Conservation (phyloP, 441 rosid genomes). For the Biscutella auriculata region DNA sequence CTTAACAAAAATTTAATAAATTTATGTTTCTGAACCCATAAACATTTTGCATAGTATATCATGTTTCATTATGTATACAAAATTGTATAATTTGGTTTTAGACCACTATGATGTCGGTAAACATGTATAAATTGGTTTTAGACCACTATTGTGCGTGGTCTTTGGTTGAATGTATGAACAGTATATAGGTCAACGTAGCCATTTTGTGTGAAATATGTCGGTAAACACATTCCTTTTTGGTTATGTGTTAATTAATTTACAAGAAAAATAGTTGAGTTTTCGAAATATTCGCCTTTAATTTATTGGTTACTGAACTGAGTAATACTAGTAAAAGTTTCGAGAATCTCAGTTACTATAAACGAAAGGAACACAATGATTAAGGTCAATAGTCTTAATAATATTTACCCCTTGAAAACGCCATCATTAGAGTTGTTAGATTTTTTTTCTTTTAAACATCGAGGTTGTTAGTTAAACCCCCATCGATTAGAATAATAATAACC, state of each 20-base stretch:
- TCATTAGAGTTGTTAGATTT: slow-evolving; percentile 19
- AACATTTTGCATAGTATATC: too few species aligned
- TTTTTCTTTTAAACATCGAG: slow-evolving; percentile 18
- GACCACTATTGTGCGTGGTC: too few species aligned
- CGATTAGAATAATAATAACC: background rate
- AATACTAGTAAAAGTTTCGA: background rate
- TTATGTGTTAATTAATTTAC: background rate
- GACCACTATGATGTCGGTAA: too few species aligned
- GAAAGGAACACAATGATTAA: slow-evolving; percentile 25
- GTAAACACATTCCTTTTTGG: background rate
- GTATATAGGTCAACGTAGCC: too few species aligned
- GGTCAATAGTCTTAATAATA: slow-evolving; percentile 18
- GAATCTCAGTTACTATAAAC: too few species aligned
- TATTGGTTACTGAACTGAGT: background rate
- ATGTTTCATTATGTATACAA: too few species aligned
- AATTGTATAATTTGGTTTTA: too few species aligned
- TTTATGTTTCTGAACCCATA: too few species aligned
- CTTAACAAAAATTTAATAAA: too few species aligned
- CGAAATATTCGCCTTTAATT: background rate
- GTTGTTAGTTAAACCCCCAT: slow-evolving; percentile 25
- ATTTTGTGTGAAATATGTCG: slow-evolving; percentile 3
- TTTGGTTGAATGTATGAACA: too few species aligned
- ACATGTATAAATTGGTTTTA: too few species aligned
- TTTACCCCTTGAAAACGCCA: slow-evolving; percentile 20
- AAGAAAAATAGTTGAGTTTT: background rate